Percentiles rank a stretch among this genome's conserved stretches.
Evolutionary conservation across 345 rosid species (phyloP).

Genomic region (Geranium brycei): DNA sequence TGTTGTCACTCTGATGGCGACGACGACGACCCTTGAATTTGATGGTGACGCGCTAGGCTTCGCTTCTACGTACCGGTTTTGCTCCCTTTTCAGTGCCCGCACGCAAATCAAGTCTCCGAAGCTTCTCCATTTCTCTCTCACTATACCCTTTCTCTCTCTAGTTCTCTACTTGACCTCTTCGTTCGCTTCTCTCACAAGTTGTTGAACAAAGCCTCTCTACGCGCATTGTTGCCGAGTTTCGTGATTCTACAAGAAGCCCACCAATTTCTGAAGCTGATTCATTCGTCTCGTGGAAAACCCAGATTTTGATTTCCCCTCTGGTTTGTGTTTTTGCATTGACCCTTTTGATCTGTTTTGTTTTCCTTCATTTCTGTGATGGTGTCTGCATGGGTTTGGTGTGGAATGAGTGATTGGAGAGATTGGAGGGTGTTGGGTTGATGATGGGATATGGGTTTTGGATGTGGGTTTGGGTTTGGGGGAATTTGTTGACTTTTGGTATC

Average conservation of each 20-base stretch:
- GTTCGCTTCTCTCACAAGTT: background rate
- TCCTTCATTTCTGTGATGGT: background rate
- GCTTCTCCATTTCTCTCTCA: background rate
- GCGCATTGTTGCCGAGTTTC: background rate
- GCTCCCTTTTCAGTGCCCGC: background rate
- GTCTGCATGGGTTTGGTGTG: background rate
- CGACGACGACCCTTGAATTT: background rate
- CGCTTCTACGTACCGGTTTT: background rate
- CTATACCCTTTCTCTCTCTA: background rate
- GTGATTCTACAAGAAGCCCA: background rate
- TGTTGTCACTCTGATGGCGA: background rate
- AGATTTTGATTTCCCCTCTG: background rate
- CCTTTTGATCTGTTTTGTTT: background rate
- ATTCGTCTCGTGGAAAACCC: background rate
- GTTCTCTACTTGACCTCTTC: background rate
- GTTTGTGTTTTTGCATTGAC: background rate
- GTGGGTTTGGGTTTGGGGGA: background rate
- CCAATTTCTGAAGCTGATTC: background rate
- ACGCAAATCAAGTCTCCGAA: background rate
- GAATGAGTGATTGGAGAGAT: no score
- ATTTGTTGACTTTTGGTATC: background rate
- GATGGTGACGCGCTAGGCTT: background rate
- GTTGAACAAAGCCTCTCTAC: background rate
- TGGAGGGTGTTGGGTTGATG: no score
- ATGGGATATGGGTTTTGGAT: background rate